A percentile compares a stretch with the other conserved stretches of the same genome.
Evolutionary conservation across 2,329 filamentous ascomycete genomes (phyloP).

Genomic region (Trichoderma atroviride): DNA sequence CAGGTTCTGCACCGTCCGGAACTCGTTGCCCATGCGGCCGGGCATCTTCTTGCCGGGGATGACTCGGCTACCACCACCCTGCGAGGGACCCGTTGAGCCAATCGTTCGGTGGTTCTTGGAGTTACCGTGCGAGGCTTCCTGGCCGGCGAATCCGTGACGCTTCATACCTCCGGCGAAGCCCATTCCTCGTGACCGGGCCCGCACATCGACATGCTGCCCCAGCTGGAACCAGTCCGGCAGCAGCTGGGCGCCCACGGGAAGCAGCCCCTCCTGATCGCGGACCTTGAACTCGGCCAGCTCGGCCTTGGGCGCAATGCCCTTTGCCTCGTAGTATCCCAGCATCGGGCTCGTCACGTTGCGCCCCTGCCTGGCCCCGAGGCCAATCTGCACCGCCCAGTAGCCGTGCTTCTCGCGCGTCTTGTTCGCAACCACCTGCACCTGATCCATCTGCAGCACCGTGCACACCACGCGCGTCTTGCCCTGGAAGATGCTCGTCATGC

Average conservation of each 20-base stretch:
- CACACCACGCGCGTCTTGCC: constrained; percentile 77
- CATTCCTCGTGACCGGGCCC: constrained; percentile 78
- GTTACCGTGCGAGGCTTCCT: constrained; percentile 92
- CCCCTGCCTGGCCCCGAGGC: constrained; percentile 72
- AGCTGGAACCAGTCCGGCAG: constrained; percentile 87
- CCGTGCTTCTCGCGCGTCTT: constrained; percentile 82
- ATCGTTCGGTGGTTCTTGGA: constrained; percentile 91
- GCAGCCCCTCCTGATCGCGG: constrained; percentile 68
- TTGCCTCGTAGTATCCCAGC: constrained; percentile 84
- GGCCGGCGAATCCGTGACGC: constrained; percentile 84
- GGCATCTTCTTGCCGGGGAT: constrained; percentile 98
- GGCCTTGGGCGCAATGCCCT: constrained; percentile 81
- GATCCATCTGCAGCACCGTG: constrained; percentile 91
- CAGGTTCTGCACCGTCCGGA: constrained; percentile 87
- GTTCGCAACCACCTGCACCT: constrained; percentile 84
- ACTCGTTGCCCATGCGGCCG: constrained; percentile 89
- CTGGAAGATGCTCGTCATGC: constrained; percentile 92
- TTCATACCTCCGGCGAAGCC: constrained; percentile 99
- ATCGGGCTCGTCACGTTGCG: constrained; percentile 79
- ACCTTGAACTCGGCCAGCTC: constrained; percentile 88
- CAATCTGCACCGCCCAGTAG: constrained; percentile 93
- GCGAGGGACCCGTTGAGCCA: constrained; percentile 85
- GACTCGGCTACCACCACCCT: constrained; percentile 90
- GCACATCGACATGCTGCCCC: constrained; percentile 88
- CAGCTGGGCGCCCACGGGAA: constrained; percentile 74